These are phyloP conservation scores for Geotrichum citri-aurantii DNA, from an alignment of 1,139 yeast species.

Conservation along the genomic window DNA sequence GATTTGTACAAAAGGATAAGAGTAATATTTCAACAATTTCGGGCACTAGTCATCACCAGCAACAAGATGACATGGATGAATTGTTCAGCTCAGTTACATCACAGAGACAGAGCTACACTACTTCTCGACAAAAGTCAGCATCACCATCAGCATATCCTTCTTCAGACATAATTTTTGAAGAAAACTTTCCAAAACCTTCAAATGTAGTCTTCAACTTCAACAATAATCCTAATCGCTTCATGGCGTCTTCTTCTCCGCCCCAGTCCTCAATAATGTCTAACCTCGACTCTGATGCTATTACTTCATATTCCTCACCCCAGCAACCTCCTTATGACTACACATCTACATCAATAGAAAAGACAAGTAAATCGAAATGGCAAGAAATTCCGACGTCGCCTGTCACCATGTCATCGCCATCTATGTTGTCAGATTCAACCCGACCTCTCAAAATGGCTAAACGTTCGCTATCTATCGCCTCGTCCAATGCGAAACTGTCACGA, in stretches of 20 bases:
- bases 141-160: slow-evolving; percentile 3
- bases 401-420: slow-evolving; percentile 13
- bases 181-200: neutral
- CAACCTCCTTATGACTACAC: slow-evolving; percentile 6
- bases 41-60: neutral
- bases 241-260: slow-evolving; percentile 12
- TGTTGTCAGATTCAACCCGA: neutral
- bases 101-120: neutral
- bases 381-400: slow-evolving; percentile 14
- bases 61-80: neutral
- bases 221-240: neutral
- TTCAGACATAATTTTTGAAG: neutral
- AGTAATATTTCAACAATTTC: neutral
- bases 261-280: slow-evolving; percentile 7
- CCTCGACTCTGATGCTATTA: slow-evolving; percentile 7
- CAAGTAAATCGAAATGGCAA: slow-evolving; percentile 10
- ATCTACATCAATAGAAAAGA: neutral
- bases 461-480: slow-evolving; percentile 9
- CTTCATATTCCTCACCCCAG: slow-evolving; percentile 13
- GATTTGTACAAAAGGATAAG: slow-evolving; percentile 5
- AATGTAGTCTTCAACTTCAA: neutral
- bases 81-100: neutral
- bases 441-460: slow-evolving; percentile 4
- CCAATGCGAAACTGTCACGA: neutral
- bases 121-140: neutral